These are phyloP conservation scores for Smithsoniella earleae DNA, from an alignment of 163 green algal species.

Conservation along the genomic window DNA sequence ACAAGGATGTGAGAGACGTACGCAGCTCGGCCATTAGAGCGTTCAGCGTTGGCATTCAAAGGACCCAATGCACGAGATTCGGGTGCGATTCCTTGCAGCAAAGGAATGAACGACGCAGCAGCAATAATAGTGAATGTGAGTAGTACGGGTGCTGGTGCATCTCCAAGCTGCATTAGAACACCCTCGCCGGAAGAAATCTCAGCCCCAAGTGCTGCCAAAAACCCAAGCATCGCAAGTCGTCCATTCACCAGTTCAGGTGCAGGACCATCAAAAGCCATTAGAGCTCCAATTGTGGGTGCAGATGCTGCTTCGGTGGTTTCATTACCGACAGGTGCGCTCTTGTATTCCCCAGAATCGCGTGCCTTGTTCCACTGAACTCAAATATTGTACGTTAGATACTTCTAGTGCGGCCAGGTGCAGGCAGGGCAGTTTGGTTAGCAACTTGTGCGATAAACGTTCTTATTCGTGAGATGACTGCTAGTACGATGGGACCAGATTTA, in stretches of 20 bases:
- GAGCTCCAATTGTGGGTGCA: conserved; percentile 32
- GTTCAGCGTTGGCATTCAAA: conserved; percentile 16
- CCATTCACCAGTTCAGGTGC: conserved; percentile 44
- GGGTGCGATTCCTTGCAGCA: conserved; percentile 34
- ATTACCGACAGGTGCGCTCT: not conserved
- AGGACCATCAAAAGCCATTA: conserved; percentile 48
- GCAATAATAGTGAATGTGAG: conserved; percentile 44
- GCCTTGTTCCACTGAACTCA: not conserved
- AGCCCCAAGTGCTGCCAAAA: conserved; percentile 54
- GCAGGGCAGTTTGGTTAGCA: no score
- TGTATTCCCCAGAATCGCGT: not conserved
- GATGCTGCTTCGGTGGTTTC: not conserved
- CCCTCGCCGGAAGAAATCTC: conserved; percentile 50
- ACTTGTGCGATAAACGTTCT: no score
- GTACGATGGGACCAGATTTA: no score
- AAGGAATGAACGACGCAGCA: conserved; percentile 44
- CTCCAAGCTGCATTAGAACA: conserved; percentile 41
- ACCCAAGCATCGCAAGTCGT: conserved; percentile 60
- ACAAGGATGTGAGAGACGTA: not conserved
- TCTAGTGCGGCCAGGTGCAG: not conserved
- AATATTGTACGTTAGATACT: not conserved
- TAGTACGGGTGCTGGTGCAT: conserved; percentile 39
- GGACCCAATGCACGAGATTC: not conserved
- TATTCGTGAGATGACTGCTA: no score
- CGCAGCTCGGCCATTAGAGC: conserved; percentile 8